Base-by-base conservation (phyloP, 1,284 basidiomycete species). In the Ganoderma resinaceum region DNA sequence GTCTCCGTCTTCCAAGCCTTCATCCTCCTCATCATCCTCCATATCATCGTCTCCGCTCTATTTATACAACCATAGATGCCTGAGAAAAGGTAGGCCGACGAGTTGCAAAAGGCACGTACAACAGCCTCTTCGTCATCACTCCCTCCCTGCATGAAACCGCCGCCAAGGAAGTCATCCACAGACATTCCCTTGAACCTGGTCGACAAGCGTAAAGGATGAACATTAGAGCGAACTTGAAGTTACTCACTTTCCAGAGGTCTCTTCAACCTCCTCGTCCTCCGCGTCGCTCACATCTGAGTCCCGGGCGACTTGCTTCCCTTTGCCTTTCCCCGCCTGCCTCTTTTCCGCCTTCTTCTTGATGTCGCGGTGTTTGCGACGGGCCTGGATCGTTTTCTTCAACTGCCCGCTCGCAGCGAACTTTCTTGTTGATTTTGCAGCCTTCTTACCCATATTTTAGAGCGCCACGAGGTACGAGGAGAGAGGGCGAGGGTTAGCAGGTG, bases 351-450 rank as follows among this genome's bases (percentile, higher is more conserved):
- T 91, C 79, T 90, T 91, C 77, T 88, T 87, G 70, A 88, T 82
- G 76, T 95, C 88, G 76, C 95, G 91, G 75, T 92, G 87, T 74
- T 93, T 91, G 66, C 90, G 87, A 46, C 95, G 85, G 6, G 91
- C 86, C 75, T 94, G 87, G 68, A 98, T 97, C 38, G 90, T 89
- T 73, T 94, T 92, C 76, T 94, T 94, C 62, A 98, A 87, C 77
- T 94, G 91, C 1, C 96, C 96, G 67, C 93, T 95, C 2, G 93
- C 85, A 12, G 91, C 93, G 74, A 96, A 97, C 82, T 96, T 96
- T 77, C 92, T 90, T 20, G 92, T 92, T 0, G 93, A 89, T 80
- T 96, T 96, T 40, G 86, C 82, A 35, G 87, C 85, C 73, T 85
- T 86, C 74, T 88, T 91, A 29, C 82, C 87, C 91, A 91, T 91